Base-by-base conservation (phyloP, 768 basidiomycete species). In the Pulveroboletus sp. region DNA sequence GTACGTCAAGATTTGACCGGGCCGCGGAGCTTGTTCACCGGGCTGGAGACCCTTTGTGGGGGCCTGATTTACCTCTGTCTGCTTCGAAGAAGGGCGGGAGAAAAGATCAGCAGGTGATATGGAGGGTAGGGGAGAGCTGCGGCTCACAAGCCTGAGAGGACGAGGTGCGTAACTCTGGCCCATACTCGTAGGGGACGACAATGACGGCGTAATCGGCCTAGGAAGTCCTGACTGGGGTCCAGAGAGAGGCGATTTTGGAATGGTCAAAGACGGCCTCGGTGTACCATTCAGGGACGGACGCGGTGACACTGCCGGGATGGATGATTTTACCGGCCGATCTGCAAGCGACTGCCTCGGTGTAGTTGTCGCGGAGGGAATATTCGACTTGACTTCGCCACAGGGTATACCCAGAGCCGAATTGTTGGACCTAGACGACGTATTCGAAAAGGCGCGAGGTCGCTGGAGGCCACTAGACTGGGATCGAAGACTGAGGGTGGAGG, bases 401-500 rank as follows among this genome's bases (percentile, higher is more conserved):
- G 49, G 49, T 10, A 55, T 25, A 6, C 43, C 51, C 5, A 51
- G 31, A 14, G 42, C 46, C 5, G 65, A 65, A n/a, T 34, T 47
- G 19, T 52, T 58, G 39, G 64, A 63, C 12, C 50, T 50, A 3
- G 55, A 65, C 38, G 53, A 69, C 13, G 53, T 46, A 66, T 17
- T 75, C 33, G 40, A 69, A 62, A 62, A 74, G 69, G 46, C 73
- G 58, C 66, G 61, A 6, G 64, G 53, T 56, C 71, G 59, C 24
- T 50, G 60, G 36, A 62, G 19, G 2, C 21, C 45, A 12, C 31
- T 39, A 1, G 40, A 14, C 12, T 43, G 56, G 2, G 58, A 50
- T 2, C 47, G 53, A 24, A 57, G 60, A 20, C 53, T 24, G 3
- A 58, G 47, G 21, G 45, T 32, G 21, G 57, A 57, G 8, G 65